A percentile compares a stretch with the other conserved stretches of the same genome.
Evolutionary conservation across 2,329 filamentous ascomycete species (phyloP).

Genomic region (Coniochaeta ligniaria): DNA sequence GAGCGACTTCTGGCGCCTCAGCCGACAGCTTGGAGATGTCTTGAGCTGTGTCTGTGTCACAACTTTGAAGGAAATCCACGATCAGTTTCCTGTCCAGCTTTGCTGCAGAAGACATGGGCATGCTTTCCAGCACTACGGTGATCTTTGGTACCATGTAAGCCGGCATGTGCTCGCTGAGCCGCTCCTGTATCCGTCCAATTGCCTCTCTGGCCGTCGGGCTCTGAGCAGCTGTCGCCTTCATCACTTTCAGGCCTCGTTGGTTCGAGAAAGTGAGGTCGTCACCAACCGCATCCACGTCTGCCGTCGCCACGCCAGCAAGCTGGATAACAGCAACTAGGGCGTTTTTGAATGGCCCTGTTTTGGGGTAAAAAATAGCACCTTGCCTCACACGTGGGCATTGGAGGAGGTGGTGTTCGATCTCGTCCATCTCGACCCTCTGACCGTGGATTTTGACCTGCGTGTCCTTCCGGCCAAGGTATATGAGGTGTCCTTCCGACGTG

Average conservation of each 20-base stretch:
- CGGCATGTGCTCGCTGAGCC: slow-evolving; percentile 9
- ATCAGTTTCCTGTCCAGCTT: neutral
- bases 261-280: neutral
- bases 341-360: neutral
- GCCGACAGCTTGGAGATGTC: neutral
- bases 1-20: neutral
- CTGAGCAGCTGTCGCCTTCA: neutral
- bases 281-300: neutral
- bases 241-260: neutral
- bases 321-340: neutral
- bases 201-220: neutral
- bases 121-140: neutral
- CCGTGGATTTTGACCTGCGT: slow-evolving; percentile 51
- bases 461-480: slow-evolving; percentile 43
- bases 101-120: neutral
- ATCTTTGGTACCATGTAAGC: slow-evolving; percentile 25
- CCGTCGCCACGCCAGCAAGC: neutral
- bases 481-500: slow-evolving; percentile 26
- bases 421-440: slow-evolving; percentile 41
- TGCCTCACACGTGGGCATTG: neutral
- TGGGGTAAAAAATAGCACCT: neutral
- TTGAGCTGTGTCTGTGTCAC: neutral
- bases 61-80: neutral
- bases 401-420: slow-evolving; percentile 15
- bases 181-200: neutral